Base-by-base conservation (phyloP, 2,329 filamentous ascomycete genomes). In the Parafenestella ontariensis region DNA sequence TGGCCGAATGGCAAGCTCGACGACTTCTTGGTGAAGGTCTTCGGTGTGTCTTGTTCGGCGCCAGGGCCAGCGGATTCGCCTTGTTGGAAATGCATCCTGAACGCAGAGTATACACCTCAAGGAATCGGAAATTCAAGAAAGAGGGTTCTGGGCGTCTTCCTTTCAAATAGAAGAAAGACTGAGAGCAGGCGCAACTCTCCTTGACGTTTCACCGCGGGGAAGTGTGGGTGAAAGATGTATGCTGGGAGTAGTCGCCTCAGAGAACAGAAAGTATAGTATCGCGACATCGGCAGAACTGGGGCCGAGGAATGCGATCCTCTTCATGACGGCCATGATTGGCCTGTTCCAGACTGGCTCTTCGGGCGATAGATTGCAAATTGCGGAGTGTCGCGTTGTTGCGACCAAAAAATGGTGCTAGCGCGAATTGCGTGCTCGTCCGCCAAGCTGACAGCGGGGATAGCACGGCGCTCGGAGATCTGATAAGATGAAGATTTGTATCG, bases 1-100 rank as follows among this genome's bases (percentile, higher is more conserved):
- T 83, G 81, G 45, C 82, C 82, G 54, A 85, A 85, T 1, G 83
- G 82, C 24, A 84, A 74, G 47, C 77, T 79, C 15, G 79, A 78
- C 4, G 80, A 82, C 66, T 79, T 76, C 52, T 78, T 69, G 39
- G 62, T 66, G 68, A 77, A 79, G 50, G 61, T 52, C 58, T 74
- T 77, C 42, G 66, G 57, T 9, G 61, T 34, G 37, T 59, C 61
- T 44, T 71, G 61, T 66, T 68, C 71, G 42, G 66, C 71, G 28
- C 61, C 71, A 52, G 72, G 69, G 61, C 75, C 75, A 36, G 71
- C 69, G 28, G 75, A 76, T 49, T 76, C 67, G 5, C 68, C 56
- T 47, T 75, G 69, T 53, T 76, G 72, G 64, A 73, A 69, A 60
- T 73, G 73, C 75, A 77, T 77, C 24, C 50, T 70, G 54, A 58